These are phyloP conservation scores for Athelia sp. DNA, from an alignment of 1,284 basidiomycete genomes.

Conservation along the genomic window DNA sequence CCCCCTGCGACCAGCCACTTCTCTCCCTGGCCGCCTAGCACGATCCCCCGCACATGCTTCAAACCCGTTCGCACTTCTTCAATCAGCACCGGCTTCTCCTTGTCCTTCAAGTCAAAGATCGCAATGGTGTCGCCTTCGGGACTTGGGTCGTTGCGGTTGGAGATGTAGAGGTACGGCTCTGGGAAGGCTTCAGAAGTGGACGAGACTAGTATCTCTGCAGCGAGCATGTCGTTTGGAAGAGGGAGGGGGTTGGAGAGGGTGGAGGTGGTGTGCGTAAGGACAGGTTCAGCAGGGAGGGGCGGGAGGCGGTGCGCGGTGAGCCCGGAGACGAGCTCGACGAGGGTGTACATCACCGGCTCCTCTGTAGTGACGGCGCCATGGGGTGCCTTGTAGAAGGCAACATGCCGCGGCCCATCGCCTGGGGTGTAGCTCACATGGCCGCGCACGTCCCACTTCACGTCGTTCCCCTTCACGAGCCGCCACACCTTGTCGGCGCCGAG, in stretches of 20 bases:
- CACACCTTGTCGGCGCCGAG: conserved; percentile 65
- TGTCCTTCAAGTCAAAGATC: conserved; percentile 42
- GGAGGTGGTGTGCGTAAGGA: conserved; percentile 32
- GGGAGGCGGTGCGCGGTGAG: conserved; percentile 49
- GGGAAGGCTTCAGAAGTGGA: conserved; percentile 36
- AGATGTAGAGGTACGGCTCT: conserved; percentile 49
- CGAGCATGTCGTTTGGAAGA: conserved; percentile 38
- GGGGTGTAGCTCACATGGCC: conserved; percentile 39
- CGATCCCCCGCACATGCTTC: conserved; percentile 46
- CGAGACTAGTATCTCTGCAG: conserved; percentile 55
- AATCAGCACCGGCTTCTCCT: conserved; percentile 37
- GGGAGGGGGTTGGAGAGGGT: conserved; percentile 33
- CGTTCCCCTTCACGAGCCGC: conserved; percentile 37
- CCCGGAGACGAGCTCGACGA: conserved; percentile 60
- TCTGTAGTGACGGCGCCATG: conserved; percentile 38
- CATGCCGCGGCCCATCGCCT: conserved; percentile 67
- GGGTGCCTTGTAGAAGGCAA: conserved; percentile 42
- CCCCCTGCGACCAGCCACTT: conserved; percentile 47
- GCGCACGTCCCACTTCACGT: conserved; percentile 39
- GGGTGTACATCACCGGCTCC: conserved; percentile 54
- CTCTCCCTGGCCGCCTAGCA: conserved; percentile 44
- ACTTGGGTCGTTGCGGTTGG: conserved; percentile 60
- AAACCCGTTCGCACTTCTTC: conserved; percentile 46
- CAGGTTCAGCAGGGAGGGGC: conserved; percentile 29
- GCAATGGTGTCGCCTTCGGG: conserved; percentile 58